Percentiles rank a stretch among this genome's conserved stretches.
Evolutionary conservation across 129 eudicot genomes (phyloP).

Genomic region (Tagetes erecta): DNA sequence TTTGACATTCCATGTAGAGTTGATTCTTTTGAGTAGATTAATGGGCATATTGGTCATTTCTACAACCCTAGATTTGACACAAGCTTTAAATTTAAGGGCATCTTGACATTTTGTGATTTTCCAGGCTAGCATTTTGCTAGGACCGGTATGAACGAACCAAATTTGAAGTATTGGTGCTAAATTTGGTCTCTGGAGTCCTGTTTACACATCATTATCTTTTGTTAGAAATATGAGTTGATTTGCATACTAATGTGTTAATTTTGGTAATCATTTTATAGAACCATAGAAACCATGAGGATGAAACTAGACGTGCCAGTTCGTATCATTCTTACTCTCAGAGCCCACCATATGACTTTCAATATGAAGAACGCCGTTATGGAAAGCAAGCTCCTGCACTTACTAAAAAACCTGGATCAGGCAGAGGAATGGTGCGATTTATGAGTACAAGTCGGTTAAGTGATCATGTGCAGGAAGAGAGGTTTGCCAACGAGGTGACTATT

Average conservation of each 20-base stretch:
- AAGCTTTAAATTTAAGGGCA: background rate
- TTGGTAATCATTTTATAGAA: slow-evolving; percentile 40
- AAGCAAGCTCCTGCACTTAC: slow-evolving; percentile 71
- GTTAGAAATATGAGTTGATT: background rate
- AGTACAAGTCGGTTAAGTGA: slow-evolving; percentile 78
- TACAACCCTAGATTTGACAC: background rate
- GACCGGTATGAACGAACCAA: background rate
- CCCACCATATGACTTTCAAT: slow-evolving; percentile 97
- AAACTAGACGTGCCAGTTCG: slow-evolving; percentile 95
- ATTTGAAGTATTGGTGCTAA: background rate
- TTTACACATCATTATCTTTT: background rate
- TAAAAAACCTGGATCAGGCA: slow-evolving; percentile 90
- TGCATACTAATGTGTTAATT: background rate
- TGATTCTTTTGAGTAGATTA: background rate
- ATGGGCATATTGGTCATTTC: background rate
- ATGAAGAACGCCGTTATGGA: slow-evolving; percentile 90
- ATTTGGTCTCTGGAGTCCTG: background rate
- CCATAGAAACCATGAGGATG: slow-evolving; percentile 59
- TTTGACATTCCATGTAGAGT: too few relatives aligned
- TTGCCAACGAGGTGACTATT: slow-evolving; percentile 70
- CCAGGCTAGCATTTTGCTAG: background rate
- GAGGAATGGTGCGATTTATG: slow-evolving; percentile 64
- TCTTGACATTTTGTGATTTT: background rate
- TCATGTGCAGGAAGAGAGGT: slow-evolving; percentile 61
- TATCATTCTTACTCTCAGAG: slow-evolving; percentile 98